A percentile compares a stretch with the other conserved stretches of the same genome.
phyloP scores from a whole-genome alignment of 2,329 filamentous ascomycete species.

The Colletotrichum shisoi region DNA sequence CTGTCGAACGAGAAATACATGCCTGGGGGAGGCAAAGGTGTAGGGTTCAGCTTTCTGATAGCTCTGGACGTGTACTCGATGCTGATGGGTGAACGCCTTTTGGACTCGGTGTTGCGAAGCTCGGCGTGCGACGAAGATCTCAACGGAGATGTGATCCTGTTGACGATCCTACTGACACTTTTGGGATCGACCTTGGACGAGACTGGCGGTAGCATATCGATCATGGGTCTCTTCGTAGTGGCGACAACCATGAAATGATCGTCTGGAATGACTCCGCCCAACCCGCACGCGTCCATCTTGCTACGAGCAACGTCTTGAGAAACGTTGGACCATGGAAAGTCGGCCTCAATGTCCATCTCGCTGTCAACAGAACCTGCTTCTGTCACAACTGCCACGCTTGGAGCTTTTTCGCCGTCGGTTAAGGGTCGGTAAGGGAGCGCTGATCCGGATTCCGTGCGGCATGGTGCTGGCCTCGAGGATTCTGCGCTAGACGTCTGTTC shows the following conservation, averaged over 20 bases:
- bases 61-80: slow-evolving; percentile 58
- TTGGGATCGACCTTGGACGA: slow-evolving; percentile 38
- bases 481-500: slow-evolving; percentile 43
- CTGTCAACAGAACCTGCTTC: slow-evolving; percentile 49
- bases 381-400: background rate
- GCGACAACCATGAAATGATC: slow-evolving; percentile 69
- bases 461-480: slow-evolving; percentile 38
- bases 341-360: slow-evolving; percentile 50
- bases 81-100: slow-evolving; percentile 43
- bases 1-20: slow-evolving; percentile 61
- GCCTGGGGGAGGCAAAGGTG: slow-evolving; percentile 60
- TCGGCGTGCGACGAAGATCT: slow-evolving; percentile 49
- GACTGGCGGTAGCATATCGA: slow-evolving; percentile 31
- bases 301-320: slow-evolving; percentile 51
- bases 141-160: slow-evolving; percentile 54
- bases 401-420: slow-evolving; percentile 49
- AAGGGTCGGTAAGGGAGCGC: slow-evolving; percentile 59
- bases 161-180: slow-evolving; percentile 53
- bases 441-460: slow-evolving; percentile 61
- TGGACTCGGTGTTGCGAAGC: slow-evolving; percentile 12
- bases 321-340: slow-evolving; percentile 57
- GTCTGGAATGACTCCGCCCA: slow-evolving; percentile 68
- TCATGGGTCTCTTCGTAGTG: slow-evolving; percentile 56
- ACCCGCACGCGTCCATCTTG: slow-evolving; percentile 64
- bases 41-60: slow-evolving; percentile 56